phyloP scores from a whole-genome alignment of 495 filamentous ascomycete genomes.

The Durotheca rogersii region DNA sequence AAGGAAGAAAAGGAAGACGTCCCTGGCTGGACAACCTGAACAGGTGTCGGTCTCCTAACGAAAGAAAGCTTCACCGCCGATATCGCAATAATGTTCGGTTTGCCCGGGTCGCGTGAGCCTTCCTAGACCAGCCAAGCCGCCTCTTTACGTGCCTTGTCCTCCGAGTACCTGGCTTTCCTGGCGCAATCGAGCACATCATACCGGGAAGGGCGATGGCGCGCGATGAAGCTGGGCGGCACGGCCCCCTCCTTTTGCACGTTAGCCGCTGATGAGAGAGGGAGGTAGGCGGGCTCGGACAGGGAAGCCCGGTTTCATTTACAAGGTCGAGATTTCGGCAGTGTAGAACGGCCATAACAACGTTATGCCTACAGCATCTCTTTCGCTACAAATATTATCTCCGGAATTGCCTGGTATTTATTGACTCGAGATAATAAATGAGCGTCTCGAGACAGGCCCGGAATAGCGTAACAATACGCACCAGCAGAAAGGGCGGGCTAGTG shows the following conservation, averaged over 20 bases:
- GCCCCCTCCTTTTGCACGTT: conserved; percentile 13
- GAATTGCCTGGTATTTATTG: too few relatives aligned
- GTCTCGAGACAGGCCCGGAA: too few relatives aligned
- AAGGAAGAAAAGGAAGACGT: too few relatives aligned
- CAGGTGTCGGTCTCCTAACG: not conserved
- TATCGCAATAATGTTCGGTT: conserved; percentile 13
- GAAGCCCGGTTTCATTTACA: not conserved
- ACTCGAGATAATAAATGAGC: too few relatives aligned
- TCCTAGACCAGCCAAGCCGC: conserved; percentile 26
- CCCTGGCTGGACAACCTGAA: not conserved
- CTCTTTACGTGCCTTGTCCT: conserved; percentile 2
- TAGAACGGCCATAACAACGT: too few relatives aligned
- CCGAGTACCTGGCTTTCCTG: too few relatives aligned
- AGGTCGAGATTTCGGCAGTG: not conserved
- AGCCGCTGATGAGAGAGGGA: conserved; percentile 20
- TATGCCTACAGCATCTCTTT: too few relatives aligned
- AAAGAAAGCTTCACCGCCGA: conserved; percentile 7
- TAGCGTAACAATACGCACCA: too few relatives aligned
- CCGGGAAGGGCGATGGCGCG: not conserved
- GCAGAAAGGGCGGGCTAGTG: too few relatives aligned
- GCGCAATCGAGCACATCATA: conserved; percentile 8
- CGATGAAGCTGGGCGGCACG: conserved; percentile 11
- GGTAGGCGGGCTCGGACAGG: not conserved
- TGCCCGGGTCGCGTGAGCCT: too few relatives aligned
- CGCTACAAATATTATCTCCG: too few relatives aligned